Base-by-base conservation (phyloP, 805 yeast genomes). In the Ogataea methylovora region DNA sequence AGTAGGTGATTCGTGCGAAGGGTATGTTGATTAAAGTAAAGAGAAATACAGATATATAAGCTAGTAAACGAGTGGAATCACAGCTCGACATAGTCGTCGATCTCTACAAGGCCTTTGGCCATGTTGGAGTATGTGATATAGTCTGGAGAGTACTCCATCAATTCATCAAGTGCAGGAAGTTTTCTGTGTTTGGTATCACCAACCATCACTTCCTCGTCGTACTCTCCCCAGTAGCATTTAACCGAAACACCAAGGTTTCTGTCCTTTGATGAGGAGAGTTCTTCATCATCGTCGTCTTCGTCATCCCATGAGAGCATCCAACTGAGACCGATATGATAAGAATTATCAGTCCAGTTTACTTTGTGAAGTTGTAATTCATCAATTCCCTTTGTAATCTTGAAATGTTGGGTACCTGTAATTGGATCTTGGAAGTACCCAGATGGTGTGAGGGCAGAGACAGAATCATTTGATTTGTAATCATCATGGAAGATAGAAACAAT, bases 221-320 rank as follows among this genome's bases (percentile, higher is more conserved):
- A 73, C 43, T 86, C 94, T 8, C 85, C 83, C 88, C 90, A 87
- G 48, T 63, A 75, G 51, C 96, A 87, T 17, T 71, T 64, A 8
- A 86, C 67, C 7, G 61, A 54, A 1, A 86, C 67, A 8, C 77
- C 79, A 32, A 85, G 55, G 37, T 60, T 52, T 12, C 24, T 33
- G 15, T 26, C 34, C 3, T 20, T 30, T n/a, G 10, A 9, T 12
- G 5, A 8, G 46, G 61, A 52, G 8, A 56, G 55, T 15, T 55
- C 54, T 24, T 53, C 58, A n/a, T 49, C 54, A 6, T 43, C 41
- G 22, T 42, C 56, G n/a, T 54, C 56, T 25, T 51, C 58, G 28
- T 65, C 76, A 20, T 66, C 65, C 11, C 69, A 59, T 46, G 71
- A 60, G 34, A 67, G 68, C 23, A 81, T 61, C 94, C 94, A 85